Evolutionary conservation across 306 rosid genomes (phyloP), one percentile per base, ranked within the genome.

Genomic region (Cercis canadensis): DNA sequence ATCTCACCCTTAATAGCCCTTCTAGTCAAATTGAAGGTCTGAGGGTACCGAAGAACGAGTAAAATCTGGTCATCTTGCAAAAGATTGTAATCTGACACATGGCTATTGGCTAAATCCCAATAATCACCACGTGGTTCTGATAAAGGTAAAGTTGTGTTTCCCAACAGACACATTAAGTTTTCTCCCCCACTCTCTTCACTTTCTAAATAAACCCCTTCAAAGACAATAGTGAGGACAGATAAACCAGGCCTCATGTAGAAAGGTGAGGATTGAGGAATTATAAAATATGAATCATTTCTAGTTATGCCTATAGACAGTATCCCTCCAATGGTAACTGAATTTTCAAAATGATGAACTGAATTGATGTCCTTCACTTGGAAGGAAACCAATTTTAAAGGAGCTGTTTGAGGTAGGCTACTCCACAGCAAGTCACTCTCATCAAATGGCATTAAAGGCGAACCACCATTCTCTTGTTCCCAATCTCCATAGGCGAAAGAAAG

Each of bases 171-270:
- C 59, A 58, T 15, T 6, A 70, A 46, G 13, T 16, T 34, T 41
- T 57, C 67, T 59, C 12, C 19, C 16, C 56, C 66, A 16, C 4
- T 59, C 46, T 16, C 51, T 37, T 39, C 50, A 61, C 67, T 70
- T 70, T 70, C 59, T n/a, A 70, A 57, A 14, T 70, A 70, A 24
- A 70, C 40, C 15, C 67, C 59, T 70, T 70, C 67, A 47, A 70
- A 58, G 50, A 19, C 58, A 18, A 58, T 13, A 46, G 36, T 47
- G 67, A 70, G 75, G 18, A 47, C 13, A n/a, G 67, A 58, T 4
- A 33, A 70, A 36, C 67, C 67, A 70, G 75, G 75, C 24, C 11
- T 59, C 49, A 57, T 46, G 18, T 21, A 6, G 59, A 70, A 70
- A 70, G 67, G 18, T 46, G 75, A 43, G 19, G 75, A 58, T 0